These are phyloP conservation scores for Chytriomyces sp. DNA, from an alignment of 192 early-diverging fungal species.

Conservation along the genomic window DNA sequence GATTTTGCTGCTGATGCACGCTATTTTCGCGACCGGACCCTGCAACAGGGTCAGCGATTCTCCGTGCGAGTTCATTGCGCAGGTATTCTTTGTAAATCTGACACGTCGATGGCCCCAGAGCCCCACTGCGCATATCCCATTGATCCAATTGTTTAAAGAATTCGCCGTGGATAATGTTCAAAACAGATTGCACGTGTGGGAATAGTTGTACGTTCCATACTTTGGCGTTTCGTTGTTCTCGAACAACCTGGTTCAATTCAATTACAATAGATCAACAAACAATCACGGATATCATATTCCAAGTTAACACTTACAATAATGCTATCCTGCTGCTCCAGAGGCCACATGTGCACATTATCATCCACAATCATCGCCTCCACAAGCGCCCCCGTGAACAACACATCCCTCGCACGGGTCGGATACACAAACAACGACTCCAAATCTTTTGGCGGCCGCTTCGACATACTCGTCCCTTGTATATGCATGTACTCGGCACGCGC, in stretches of 20 bases:
- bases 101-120: constrained; percentile 25
- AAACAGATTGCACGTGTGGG: constrained; percentile 64
- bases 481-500: constrained; percentile 73
- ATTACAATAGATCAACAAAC: no score
- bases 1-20: neutral
- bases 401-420: constrained; percentile 39
- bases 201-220: constrained; percentile 73
- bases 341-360: constrained; percentile 75
- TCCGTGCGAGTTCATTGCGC: constrained; percentile 21
- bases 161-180: constrained; percentile 59
- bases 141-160: constrained; percentile 69
- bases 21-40: neutral
- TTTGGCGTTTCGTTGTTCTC: constrained; percentile 52
- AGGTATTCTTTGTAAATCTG: constrained; percentile 38
- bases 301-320: constrained; percentile 74
- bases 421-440: constrained; percentile 71
- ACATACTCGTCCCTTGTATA: constrained; percentile 48
- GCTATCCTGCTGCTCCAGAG: constrained; percentile 74
- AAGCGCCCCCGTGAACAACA: constrained; percentile 14
- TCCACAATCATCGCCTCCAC: constrained; percentile 71
- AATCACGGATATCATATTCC: no score
- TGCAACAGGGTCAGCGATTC: constrained; percentile 25
- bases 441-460: constrained; percentile 70
- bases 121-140: constrained; percentile 50
- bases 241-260: constrained; percentile 58